Evolutionary conservation across 2,329 filamentous ascomycete genomes (phyloP).

Genomic region (Cladosporium colombiae): DNA sequence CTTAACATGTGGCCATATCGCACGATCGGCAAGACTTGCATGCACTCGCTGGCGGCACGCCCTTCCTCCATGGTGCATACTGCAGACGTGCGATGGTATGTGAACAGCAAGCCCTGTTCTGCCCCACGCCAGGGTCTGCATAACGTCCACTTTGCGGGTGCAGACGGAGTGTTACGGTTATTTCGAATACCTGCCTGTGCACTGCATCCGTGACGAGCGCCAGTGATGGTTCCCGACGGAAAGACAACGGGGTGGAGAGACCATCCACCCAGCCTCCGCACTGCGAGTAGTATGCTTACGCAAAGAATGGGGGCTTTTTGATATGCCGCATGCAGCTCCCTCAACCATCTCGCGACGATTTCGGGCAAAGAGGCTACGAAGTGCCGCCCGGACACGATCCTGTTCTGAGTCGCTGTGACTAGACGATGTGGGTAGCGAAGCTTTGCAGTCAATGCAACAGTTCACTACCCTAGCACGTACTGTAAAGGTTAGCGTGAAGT

Average conservation of each 20-base stretch:
- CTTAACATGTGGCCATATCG: conserved; percentile 6
- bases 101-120: conserved; percentile 7
- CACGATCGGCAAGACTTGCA: conserved; percentile 16
- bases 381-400: background rate
- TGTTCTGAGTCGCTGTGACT: conserved; percentile 4
- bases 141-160: conserved; percentile 9
- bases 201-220: conserved; percentile 19
- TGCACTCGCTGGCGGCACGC: background rate
- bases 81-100: conserved; percentile 12
- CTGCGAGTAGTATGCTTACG: conserved; percentile 15
- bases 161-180: conserved; percentile 15
- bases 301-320: conserved; percentile 1
- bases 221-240: conserved; percentile 8
- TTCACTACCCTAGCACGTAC: conserved; percentile 10
- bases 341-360: conserved; percentile 14
- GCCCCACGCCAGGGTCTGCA: conserved; percentile 6
- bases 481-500: conserved; percentile 20
- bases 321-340: conserved; percentile 16
- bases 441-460: conserved; percentile 16
- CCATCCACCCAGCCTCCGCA: conserved; percentile 14
- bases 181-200: conserved; percentile 6
- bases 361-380: conserved; percentile 15
- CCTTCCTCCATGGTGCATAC: background rate
- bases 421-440: conserved; percentile 18
- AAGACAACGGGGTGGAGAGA: conserved; percentile 17